These are phyloP conservation scores for Aspergillus mulundensis DNA, from an alignment of 495 filamentous ascomycete genomes.

Conservation along the genomic window DNA sequence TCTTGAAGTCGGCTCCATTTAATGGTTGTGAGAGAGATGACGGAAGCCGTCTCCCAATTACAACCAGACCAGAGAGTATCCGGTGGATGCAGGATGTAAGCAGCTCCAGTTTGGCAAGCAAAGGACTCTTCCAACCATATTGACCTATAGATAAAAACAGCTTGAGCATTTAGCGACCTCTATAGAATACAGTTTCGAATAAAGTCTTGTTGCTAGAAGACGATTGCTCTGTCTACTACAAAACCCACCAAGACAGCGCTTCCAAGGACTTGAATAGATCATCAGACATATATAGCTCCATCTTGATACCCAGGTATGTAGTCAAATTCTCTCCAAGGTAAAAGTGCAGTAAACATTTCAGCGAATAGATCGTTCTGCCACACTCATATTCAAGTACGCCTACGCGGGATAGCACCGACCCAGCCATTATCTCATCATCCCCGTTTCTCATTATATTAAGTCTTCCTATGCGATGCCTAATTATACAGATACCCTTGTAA, in stretches of 20 bases:
- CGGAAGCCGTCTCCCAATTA: background rate
- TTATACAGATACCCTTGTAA: slow-evolving; percentile 8
- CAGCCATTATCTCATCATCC: background rate
- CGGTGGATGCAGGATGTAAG: background rate
- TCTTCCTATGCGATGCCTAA: background rate
- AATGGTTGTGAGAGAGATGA: background rate
- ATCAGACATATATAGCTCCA: background rate
- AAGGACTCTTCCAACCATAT: background rate
- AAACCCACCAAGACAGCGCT: no score
- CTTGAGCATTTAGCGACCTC: no score
- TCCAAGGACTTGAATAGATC: background rate
- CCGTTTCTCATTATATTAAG: slow-evolving; percentile 6
- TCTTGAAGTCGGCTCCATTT: background rate
- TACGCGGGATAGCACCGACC: background rate
- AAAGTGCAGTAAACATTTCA: background rate
- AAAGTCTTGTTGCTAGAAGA: no score
- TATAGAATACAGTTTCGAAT: no score
- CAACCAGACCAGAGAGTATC: no score
- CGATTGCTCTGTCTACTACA: no score
- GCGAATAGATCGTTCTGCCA: background rate
- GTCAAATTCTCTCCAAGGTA: background rate
- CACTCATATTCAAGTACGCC: background rate
- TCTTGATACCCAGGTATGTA: background rate
- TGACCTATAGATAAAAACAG: no score
- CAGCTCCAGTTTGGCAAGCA: background rate